phyloP scores from a whole-genome alignment of 148 eudicot species.

The Diospyros lotus region DNA sequence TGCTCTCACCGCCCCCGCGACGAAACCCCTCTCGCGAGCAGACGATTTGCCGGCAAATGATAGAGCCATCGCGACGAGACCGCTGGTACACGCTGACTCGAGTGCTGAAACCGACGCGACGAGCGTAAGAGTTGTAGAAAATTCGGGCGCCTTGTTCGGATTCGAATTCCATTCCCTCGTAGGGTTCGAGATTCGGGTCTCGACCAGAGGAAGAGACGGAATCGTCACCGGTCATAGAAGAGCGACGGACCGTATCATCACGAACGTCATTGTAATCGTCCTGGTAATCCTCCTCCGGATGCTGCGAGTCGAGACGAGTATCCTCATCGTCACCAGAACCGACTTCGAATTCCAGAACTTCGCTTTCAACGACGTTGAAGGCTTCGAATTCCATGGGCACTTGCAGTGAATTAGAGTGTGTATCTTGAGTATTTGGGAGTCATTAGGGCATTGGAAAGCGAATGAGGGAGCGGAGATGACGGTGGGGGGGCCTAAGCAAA shows the following conservation, averaged over 20 bases:
- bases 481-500: no score
- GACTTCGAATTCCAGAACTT: constrained; percentile 12
- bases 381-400: constrained; percentile 16
- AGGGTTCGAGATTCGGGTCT: constrained; percentile 21
- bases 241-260: constrained; percentile 1
- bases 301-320: constrained; percentile 4
- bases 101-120: constrained; percentile 25
- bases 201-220: background rate
- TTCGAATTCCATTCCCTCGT: constrained; percentile 26
- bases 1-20: constrained; percentile 10
- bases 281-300: constrained; percentile 1
- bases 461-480: no score
- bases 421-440: no score
- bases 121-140: constrained; percentile 29
- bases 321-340: constrained; percentile 15
- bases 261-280: constrained; percentile 3
- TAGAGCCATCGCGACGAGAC: constrained; percentile 20
- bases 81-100: constrained; percentile 22
- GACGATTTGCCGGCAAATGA: constrained; percentile 21
- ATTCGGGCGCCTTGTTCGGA: constrained; percentile 27
- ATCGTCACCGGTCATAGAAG: background rate
- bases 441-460: no score
- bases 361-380: constrained; percentile 12
- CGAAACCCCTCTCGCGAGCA: constrained; percentile 28
- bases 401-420: no score